Base-by-base conservation (phyloP, 441 rosid species). In the Flueggea neowawraea region DNA sequence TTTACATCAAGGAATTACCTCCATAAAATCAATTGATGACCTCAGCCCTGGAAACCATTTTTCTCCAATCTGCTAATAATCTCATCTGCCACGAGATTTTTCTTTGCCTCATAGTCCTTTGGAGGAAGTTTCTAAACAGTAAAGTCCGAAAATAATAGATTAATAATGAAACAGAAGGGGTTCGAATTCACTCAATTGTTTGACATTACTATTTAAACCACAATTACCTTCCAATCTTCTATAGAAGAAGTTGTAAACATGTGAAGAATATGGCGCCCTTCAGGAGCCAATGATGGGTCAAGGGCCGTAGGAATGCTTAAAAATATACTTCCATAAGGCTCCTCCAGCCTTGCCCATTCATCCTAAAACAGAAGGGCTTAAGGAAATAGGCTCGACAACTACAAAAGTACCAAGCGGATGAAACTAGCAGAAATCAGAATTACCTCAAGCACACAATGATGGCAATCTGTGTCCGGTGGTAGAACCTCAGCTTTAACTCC, bases 261-360 rank as follows among this genome's bases (percentile, higher is more conserved):
- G 74, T 95, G 99, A 50, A 95, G 86, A 72, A 95, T 87, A 75
- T 95, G 99, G 52, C 70, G 78, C 14, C 92, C 96, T 39, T 75
- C 67, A 11, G 97, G 99, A 76, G 99, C 94, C 74, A 95, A 72
- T 6, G 91, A 86, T 50, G 95, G 71, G 78, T 95, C 96, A 54
- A 95, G 96, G 71, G 89, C 65, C 14, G 99, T 91, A n/a, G 99
- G 96, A 80, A 95, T 95, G 80, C 99, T 94, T 63, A 95, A 76
- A 73, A 95, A 91, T 76, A 95, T 89, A 71, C 99, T 91, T 43
- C 96, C 97, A 77, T 89, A 95, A 58, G 96, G 82, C 67, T 78
- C 77, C 75, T 91, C 96, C 58, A 91, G 72, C 78, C 84, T 83
- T 52, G 66, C 61, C 96, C 96, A 91, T 22, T 77, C 69, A 67